Base-by-base conservation (phyloP, 257 asterid genomes). In the Verbascum thapsus region DNA sequence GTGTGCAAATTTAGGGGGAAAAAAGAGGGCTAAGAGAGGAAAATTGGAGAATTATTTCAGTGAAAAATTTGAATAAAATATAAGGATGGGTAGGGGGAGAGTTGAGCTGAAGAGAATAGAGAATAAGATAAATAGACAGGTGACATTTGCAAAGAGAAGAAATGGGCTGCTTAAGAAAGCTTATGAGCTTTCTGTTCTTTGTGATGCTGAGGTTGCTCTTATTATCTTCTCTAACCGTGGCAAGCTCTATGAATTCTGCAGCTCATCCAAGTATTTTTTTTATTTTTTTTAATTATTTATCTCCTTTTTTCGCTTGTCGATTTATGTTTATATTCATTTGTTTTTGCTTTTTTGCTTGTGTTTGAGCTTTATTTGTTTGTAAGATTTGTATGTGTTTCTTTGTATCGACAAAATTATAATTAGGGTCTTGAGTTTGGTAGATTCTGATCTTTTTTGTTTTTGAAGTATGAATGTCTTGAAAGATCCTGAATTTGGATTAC, bases 41-140 rank as follows among this genome's bases (percentile, higher is more conserved):
- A 64, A 67, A 60, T 9, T 4, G 43, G 3, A 19, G 8, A 39
- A n/a, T n/a, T n/a, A n/a, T n/a, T n/a, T n/a, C n/a, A n/a, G n/a
- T n/a, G n/a, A n/a, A n/a, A n/a, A n/a, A n/a, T n/a, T n/a, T n/a
- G n/a, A n/a, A n/a, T n/a, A n/a, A n/a, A n/a, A n/a, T n/a, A n/a
- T n/a, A n/a, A n/a, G n/a, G n/a, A n/a, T 88, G 96, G 96, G 96
- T 26, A 79, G 96, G 70, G 96, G 96, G 69, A 85, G 96, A 68
- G 96, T 88, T 44, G 96, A 88, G 80, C 67, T 88, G 84, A 88
- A 88, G 85, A 85, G 96, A 68, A 88, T 88, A 66, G 96, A 88
- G 77, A 88, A 88, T 81, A 88, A 88, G 81, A 88, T 88, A 63
- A 88, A 88, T 72, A 80, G 96, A 76, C 96, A 87, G 76, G 96